Evolutionary conservation across 805 yeast genomes (phyloP), one percentile per base, ranked within the genome.

Genomic region (Dipodascus albidus): DNA sequence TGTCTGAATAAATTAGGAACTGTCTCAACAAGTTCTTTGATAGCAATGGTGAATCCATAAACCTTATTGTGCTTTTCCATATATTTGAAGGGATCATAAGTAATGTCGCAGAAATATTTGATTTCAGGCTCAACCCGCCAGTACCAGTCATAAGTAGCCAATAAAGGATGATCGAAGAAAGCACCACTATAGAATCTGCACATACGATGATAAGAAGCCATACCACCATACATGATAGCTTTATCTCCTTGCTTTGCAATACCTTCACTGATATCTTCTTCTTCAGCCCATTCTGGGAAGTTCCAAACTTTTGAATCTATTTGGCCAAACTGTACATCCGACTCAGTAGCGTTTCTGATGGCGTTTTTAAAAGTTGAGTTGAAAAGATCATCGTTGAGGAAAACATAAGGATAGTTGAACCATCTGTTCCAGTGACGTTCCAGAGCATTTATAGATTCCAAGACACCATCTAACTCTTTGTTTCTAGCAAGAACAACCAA

Each of bases 81-180:
- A 61, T 85, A 87, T 15, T 75, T 59, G 63, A 91, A 93, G 14
- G 96, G 96, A 68, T 91, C 98, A 68, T 90, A 88, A 0, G 96
- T 84, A 53, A 89, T 68, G 66, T 91, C 97, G 69, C 99, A 91
- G 65, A 76, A 88, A 64, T 87, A 88, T 59, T 86, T 83, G 44
- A 91, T 93, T 58, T 85, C 85, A 2, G 98, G 98, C 67, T 93
- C 99, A 11, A 93, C 88, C 53, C 98, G 76, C 96, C 97, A 90
- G 69, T 89, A 91, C 95, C 96, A 91, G 57, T 89, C 88, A 53
- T 81, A 75, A 55, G 80, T 76, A 51, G 68, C 68, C 47, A 91
- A 83, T 57, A 87, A 64, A 3, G 85, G 85, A 66, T 91, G 96
- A 55, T 82, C 79, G 70, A 79, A 87, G 64, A 91, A 91, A 54